Conservation (phyloP, 257 asterid species). For the Knoxia roxburghii region DNA sequence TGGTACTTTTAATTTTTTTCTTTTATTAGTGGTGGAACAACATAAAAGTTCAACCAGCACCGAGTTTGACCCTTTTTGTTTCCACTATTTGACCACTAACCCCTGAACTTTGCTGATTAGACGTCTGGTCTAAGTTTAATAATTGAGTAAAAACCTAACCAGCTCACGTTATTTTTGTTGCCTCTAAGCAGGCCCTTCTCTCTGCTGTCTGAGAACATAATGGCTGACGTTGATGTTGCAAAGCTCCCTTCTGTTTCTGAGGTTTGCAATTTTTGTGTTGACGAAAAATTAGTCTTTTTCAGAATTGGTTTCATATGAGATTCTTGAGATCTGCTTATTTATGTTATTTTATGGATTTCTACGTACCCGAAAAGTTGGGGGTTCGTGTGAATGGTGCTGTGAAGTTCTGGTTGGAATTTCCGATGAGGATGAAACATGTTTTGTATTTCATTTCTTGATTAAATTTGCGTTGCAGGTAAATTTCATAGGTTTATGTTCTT, state of each 20-base stretch:
- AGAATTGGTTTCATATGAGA: not conserved
- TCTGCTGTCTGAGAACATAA: constrained; percentile 21
- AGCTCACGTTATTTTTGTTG: not conserved
- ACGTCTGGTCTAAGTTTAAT: no score
- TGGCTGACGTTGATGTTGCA: constrained; percentile 51
- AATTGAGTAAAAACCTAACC: constrained; percentile 19
- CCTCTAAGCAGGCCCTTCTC: not conserved
- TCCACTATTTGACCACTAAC: no score
- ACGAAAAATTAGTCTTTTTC: not conserved
- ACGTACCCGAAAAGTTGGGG: not conserved
- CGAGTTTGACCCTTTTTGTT: no score
- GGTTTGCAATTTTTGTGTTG: constrained; percentile 24
- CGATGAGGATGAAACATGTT: no score
- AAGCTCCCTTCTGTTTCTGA: constrained; percentile 45
- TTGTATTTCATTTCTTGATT: not conserved
- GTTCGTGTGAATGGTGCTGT: not conserved
- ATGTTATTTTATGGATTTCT: not conserved
- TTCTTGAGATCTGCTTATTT: constrained; percentile 6
- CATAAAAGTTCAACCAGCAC: no score
- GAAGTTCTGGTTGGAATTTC: not conserved
- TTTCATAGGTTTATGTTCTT: not conserved
- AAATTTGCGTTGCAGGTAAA: not conserved
- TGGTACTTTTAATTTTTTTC: no score
- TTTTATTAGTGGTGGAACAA: no score
- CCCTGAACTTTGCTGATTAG: no score